A percentile compares a stretch with the other conserved stretches of the same genome.
These are phyloP conservation scores for Stagonosporopsis cucurbitacearum DNA, from an alignment of 2,329 filamentous ascomycete genomes.

Conservation along the genomic window DNA sequence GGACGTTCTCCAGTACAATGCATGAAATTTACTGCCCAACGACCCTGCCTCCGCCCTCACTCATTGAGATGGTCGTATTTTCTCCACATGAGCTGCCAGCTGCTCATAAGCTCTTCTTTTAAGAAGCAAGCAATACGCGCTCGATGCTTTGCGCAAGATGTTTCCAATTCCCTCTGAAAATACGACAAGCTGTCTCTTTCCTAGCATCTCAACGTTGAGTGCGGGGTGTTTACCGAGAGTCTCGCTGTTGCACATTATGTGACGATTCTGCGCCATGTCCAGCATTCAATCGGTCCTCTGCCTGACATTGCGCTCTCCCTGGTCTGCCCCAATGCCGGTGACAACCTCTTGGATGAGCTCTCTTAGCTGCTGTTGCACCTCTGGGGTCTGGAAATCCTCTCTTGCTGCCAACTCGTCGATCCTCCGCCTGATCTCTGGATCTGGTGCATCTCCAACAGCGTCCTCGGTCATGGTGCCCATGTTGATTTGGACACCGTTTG, in stretches of 20 bases:
- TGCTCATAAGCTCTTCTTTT: not conserved
- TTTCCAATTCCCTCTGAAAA: not conserved
- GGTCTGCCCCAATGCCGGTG: constrained; percentile 66
- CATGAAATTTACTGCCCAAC: not conserved
- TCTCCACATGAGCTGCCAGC: not conserved
- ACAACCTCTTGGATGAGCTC: constrained; percentile 82
- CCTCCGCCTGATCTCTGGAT: constrained; percentile 81
- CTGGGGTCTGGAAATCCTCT: constrained; percentile 81
- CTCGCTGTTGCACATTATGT: not conserved
- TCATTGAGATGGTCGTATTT: not conserved
- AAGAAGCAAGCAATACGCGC: not conserved
- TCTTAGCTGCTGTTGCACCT: constrained; percentile 79
- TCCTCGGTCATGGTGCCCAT: constrained; percentile 72
- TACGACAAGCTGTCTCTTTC: too few species aligned
- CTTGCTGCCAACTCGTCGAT: constrained; percentile 89
- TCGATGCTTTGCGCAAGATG: too few species aligned
- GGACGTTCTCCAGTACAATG: not conserved
- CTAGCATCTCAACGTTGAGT: too few species aligned
- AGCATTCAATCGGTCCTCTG: constrained; percentile 46
- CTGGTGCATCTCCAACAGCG: constrained; percentile 66
- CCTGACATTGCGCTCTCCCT: constrained; percentile 61
- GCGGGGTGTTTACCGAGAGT: not conserved
- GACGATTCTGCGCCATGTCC: not conserved
- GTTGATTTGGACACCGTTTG: constrained; percentile 77
- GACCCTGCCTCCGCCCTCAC: not conserved